phyloP scores from a whole-genome alignment of 768 basidiomycete genomes.

The Russula earlei region DNA sequence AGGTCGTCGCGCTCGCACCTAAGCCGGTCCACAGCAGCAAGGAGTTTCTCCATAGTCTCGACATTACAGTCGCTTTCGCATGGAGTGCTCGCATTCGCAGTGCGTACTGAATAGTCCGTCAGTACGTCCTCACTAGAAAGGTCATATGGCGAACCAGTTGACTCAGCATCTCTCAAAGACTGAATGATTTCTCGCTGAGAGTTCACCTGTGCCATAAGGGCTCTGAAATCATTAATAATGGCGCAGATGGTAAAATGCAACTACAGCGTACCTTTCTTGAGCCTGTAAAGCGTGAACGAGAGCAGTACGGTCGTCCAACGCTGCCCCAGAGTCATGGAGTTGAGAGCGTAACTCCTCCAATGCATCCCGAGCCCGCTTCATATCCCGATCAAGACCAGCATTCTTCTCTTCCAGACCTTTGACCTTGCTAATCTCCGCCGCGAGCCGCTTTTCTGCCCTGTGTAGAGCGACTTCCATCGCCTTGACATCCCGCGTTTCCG shows the following conservation, averaged over 20 bases:
- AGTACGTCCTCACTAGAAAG: neutral
- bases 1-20: conserved; percentile 57
- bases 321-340: conserved; percentile 17
- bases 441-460: conserved; percentile 24
- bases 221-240: neutral
- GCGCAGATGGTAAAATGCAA: neutral
- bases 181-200: neutral
- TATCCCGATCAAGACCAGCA: conserved; percentile 42
- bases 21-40: conserved; percentile 56
- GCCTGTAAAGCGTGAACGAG: conserved; percentile 24
- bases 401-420: conserved; percentile 35
- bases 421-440: conserved; percentile 34
- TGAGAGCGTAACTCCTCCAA: conserved; percentile 32
- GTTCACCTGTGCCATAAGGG: conserved; percentile 10
- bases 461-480: conserved; percentile 27
- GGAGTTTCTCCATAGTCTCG: conserved; percentile 42
- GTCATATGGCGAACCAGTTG: neutral
- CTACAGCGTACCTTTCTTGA: conserved; percentile 21
- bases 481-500: conserved; percentile 32
- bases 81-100: neutral
- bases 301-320: conserved; percentile 21
- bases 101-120: neutral
- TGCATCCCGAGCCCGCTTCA: conserved; percentile 39
- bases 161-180: neutral
- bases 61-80: conserved; percentile 11